Evolutionary conservation across 495 filamentous ascomycete species (phyloP).

Genomic region (Xylaria scruposa): DNA sequence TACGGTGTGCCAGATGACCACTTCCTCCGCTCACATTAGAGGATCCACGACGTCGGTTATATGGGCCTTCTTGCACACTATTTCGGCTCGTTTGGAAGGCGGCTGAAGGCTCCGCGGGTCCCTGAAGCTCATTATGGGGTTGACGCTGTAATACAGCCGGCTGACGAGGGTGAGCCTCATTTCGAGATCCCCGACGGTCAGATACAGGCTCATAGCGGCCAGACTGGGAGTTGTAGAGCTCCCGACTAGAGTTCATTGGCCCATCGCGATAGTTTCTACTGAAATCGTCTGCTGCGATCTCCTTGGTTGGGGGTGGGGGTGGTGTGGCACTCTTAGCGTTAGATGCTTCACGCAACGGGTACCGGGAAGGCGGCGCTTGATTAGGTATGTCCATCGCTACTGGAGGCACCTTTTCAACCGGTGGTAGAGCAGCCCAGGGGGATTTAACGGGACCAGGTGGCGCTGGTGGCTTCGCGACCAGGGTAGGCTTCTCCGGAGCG

Average conservation of each 20-base stretch:
- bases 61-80: slow-evolving; percentile 71
- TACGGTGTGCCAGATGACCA: slow-evolving; percentile 63
- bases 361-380: slow-evolving; percentile 37
- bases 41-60: slow-evolving; percentile 83
- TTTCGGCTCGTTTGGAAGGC: slow-evolving; percentile 86
- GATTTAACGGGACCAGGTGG: slow-evolving; percentile 80
- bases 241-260: slow-evolving; percentile 62
- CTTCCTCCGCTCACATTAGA: slow-evolving; percentile 95
- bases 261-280: slow-evolving; percentile 83
- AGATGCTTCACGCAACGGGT: slow-evolving; percentile 40
- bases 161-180: slow-evolving; percentile 70
- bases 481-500: slow-evolving; percentile 73
- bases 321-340: slow-evolving; percentile 48
- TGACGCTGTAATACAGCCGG: slow-evolving; percentile 83
- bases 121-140: slow-evolving; percentile 59
- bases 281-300: slow-evolving; percentile 95
- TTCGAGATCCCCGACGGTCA: slow-evolving; percentile 74
- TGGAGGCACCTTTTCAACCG: slow-evolving; percentile 80
- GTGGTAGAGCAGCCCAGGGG: slow-evolving; percentile 87
- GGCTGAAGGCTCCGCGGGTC: slow-evolving; percentile 87
- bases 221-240: slow-evolving; percentile 93
- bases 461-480: slow-evolving; percentile 79
- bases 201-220: slow-evolving; percentile 91
- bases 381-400: slow-evolving; percentile 56
- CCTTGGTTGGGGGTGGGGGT: slow-evolving; percentile 61